Percentiles rank a stretch among this genome's conserved stretches.
These are phyloP conservation scores for Hygrophorus pudorinus DNA, from an alignment of 768 basidiomycete genomes.

Conservation along the genomic window DNA sequence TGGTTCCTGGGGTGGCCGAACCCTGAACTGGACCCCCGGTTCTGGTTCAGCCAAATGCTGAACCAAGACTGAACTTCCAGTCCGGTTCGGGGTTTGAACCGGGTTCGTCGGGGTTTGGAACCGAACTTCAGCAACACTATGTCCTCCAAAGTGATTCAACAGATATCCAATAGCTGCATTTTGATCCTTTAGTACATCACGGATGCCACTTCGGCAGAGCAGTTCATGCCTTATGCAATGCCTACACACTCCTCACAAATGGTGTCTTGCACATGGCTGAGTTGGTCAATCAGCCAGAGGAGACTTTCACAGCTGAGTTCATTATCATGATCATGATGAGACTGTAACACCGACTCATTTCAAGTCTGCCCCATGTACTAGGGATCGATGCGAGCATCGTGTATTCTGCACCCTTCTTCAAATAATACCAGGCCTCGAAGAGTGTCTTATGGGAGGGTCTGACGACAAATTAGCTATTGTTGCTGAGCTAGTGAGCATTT, in stretches of 20 bases:
- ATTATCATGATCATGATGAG: neutral
- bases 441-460: neutral
- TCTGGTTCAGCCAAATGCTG: too few species aligned
- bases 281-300: neutral
- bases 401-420: neutral
- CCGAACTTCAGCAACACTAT: too few species aligned
- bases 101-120: too few species aligned
- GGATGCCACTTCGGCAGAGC: constrained; percentile 3
- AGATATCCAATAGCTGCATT: too few species aligned
- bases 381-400: neutral
- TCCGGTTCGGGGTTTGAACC: too few species aligned
- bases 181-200: constrained; percentile 2
- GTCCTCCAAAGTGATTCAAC: too few species aligned
- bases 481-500: neutral
- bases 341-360: neutral
- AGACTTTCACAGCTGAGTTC: neutral
- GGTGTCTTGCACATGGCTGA: neutral
- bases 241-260: neutral
- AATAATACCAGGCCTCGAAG: neutral
- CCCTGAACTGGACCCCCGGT: too few species aligned
- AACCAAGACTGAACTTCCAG: too few species aligned
- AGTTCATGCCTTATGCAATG: constrained; percentile 2
- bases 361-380: neutral
- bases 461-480: neutral
- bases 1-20: too few species aligned